Percentiles rank a stretch among this genome's conserved stretches.
These are phyloP conservation scores for Pseudogymnoascus destructans DNA, from an alignment of 2,329 filamentous ascomycete genomes.

Conservation along the genomic window DNA sequence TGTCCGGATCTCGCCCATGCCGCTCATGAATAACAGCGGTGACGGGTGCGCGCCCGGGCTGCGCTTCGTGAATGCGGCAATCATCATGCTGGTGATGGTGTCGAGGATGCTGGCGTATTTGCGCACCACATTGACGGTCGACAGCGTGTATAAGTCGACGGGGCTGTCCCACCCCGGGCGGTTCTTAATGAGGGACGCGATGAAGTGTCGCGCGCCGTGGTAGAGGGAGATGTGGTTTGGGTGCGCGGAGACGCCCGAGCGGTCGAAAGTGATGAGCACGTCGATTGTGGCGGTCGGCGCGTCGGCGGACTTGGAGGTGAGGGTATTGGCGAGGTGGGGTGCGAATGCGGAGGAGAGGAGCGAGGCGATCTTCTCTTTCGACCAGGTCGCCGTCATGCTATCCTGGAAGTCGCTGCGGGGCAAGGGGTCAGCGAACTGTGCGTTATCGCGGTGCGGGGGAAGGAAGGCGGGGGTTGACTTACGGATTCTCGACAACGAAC, in stretches of 20 bases:
- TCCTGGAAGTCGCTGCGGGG: slow-evolving; percentile 59
- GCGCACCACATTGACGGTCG: slow-evolving; percentile 54
- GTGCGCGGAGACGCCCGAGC: slow-evolving; percentile 68
- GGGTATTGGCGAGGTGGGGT: slow-evolving; percentile 39
- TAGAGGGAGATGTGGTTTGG: slow-evolving; percentile 89
- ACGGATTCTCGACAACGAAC: slow-evolving; percentile 70
- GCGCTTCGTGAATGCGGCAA: slow-evolving; percentile 34
- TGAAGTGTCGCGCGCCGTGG: slow-evolving; percentile 63
- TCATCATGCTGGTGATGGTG: slow-evolving; percentile 52
- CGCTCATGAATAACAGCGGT: slow-evolving; percentile 59
- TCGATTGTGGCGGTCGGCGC: slow-evolving; percentile 33
- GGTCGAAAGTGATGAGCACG: slow-evolving; percentile 80
- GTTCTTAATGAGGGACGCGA: slow-evolving; percentile 50
- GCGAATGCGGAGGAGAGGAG: slow-evolving; percentile 64
- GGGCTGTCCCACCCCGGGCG: slow-evolving; percentile 55
- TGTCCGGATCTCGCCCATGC: slow-evolving; percentile 46
- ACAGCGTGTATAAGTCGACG: slow-evolving; percentile 76
- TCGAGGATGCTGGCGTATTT: slow-evolving; percentile 78
- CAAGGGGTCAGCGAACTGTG: background rate
- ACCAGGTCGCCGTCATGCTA: slow-evolving; percentile 74
- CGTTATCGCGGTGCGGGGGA: slow-evolving; percentile 10
- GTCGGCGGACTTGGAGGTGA: slow-evolving; percentile 23
- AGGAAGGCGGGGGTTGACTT: slow-evolving; percentile 24
- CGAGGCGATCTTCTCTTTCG: slow-evolving; percentile 52
- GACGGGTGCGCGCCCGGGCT: slow-evolving; percentile 37